Base-by-base conservation (phyloP, 2,329 filamentous ascomycete genomes). In the Rutstroemia sp. region DNA sequence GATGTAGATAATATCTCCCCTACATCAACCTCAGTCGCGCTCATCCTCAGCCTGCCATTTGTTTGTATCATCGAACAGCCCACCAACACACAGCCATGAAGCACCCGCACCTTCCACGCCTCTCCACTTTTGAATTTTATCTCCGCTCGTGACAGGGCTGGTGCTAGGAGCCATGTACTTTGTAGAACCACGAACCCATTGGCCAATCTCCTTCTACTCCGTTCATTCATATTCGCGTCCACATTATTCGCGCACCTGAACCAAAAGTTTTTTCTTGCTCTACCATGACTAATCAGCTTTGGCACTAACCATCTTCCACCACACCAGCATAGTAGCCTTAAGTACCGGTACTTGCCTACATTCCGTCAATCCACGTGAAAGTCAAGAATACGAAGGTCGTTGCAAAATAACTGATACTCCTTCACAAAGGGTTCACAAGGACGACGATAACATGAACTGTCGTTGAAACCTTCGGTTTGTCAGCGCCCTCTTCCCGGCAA, bases 51-150 rank as follows among this genome's bases (percentile, higher is more conserved):
- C 25, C 25, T 8, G 25, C 25, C 5, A 27, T 34, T 34, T 10
- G 12, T 34, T 34, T 34, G 30, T 14, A 34, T 34, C 30, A 34
- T 14, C 10, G 10, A 34, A 34, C 12, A 12, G 30, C 30, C 30
- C 9, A 34, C 10, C 10, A 23, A 23, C 23, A 23, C 30, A 34
- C 4, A 34, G 30, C 30, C 30, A 34, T 34, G 12, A 12, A 34
- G 12, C 30, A 34, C 30, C 30, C 62, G 61, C 41, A 34, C 48
- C 46, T 55, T 56, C 57, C 58, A 59, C 58, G 60, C 55, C 23
- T 63, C 59, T 25, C 58, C 57, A 10, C 64, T 59, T 4, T 51
- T 17, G 10, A 61, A 27, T 16, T 45, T 34, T 10, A 34, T 34
- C 30, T 34, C 30, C 30, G 39, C 19, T 42, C n/a, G 6, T 19